These are phyloP conservation scores for Cenchrus fungigraminus DNA, from an alignment of 176 grass and related monocot species.

Conservation along the genomic window DNA sequence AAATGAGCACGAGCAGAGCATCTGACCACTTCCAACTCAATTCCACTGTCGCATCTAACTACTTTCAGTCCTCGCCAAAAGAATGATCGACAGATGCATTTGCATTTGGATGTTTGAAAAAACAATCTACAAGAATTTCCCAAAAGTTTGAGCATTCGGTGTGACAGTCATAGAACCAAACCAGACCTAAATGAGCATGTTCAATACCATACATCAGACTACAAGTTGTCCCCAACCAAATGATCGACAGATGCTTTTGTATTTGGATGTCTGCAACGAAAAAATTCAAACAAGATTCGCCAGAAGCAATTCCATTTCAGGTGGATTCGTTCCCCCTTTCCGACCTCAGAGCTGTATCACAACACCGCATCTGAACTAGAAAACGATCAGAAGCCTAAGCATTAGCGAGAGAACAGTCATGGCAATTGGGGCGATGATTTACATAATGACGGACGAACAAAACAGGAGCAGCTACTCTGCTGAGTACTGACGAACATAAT, in stretches of 20 bases:
- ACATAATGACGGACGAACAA: conserved; percentile 53
- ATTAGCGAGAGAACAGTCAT: background rate
- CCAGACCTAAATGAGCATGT: too few relatives aligned
- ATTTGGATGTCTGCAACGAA: background rate
- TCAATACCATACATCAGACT: too few relatives aligned
- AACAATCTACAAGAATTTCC: background rate
- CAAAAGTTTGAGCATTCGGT: too few relatives aligned
- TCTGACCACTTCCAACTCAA: background rate
- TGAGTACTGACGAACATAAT: conserved; percentile 26
- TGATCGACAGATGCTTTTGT: background rate
- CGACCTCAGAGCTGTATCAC: background rate
- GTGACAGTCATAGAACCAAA: too few relatives aligned
- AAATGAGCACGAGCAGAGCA: background rate
- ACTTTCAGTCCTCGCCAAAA: background rate
- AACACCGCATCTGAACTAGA: background rate
- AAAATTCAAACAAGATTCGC: too few relatives aligned
- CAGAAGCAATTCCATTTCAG: background rate
- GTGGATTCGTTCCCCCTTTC: too few relatives aligned
- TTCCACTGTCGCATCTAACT: too few relatives aligned
- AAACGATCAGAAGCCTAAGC: background rate
- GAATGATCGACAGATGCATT: background rate
- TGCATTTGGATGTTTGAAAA: background rate
- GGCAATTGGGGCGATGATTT: conserved; percentile 39
- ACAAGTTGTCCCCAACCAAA: background rate
- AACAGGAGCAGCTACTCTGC: conserved; percentile 52